Evolutionary conservation across 1,284 basidiomycete species (phyloP).

Genomic region (Malassezia globosa): DNA sequence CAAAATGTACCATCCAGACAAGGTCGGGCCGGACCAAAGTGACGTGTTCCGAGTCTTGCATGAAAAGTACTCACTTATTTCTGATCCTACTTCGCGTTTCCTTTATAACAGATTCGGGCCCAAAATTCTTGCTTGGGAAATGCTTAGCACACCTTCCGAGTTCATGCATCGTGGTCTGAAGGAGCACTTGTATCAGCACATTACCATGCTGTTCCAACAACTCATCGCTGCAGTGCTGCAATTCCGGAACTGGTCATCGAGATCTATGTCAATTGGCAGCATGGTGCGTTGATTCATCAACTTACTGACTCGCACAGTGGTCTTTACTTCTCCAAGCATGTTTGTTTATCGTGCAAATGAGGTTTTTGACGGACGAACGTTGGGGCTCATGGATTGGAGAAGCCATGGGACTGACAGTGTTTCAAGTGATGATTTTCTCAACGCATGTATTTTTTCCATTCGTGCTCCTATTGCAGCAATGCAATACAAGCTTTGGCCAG

Average conservation of each 20-base stretch:
- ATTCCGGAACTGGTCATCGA: background rate
- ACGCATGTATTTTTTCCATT: background rate
- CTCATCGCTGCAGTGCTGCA: background rate
- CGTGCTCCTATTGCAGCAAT: constrained; percentile 5
- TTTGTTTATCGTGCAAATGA: background rate
- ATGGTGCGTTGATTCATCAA: background rate
- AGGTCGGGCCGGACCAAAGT: constrained; percentile 5
- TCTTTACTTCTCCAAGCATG: constrained; percentile 1
- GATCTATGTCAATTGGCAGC: background rate
- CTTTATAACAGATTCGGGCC: constrained; percentile 13
- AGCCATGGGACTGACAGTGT: background rate
- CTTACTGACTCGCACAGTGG: constrained; percentile 1
- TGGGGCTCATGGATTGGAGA: background rate
- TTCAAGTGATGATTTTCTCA: background rate
- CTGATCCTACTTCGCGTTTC: constrained; percentile 4
- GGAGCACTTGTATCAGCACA: background rate
- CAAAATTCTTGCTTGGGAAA: background rate
- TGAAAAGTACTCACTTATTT: background rate
- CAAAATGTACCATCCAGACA: constrained; percentile 14
- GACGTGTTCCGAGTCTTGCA: constrained; percentile 6
- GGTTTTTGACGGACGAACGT: background rate
- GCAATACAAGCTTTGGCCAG: background rate
- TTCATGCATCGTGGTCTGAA: constrained; percentile 3
- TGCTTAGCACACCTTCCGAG: constrained; percentile 2
- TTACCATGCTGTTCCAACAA: constrained; percentile 3